Evolutionary conservation across 2,329 filamentous ascomycete species (phyloP).

Genomic region (Fusarium buxicola): DNA sequence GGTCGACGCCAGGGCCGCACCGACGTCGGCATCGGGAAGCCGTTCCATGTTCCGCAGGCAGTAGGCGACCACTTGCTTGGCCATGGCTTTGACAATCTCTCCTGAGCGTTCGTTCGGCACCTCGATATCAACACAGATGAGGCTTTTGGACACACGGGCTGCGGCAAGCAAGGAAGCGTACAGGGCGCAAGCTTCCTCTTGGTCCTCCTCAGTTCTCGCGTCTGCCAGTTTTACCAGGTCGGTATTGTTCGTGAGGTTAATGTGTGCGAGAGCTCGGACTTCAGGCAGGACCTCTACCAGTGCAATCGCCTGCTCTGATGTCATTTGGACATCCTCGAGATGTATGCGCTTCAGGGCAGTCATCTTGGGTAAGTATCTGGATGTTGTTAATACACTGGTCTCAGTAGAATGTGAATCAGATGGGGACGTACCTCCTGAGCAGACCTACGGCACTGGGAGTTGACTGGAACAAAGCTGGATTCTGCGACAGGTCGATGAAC

Average conservation of each 20-base stretch:
- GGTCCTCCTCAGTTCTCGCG: constrained; percentile 79
- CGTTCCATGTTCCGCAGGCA: constrained; percentile 91
- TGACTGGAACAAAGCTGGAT: constrained; percentile 80
- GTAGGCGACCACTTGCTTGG: constrained; percentile 94
- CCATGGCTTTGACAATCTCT: constrained; percentile 90
- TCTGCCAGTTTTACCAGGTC: constrained; percentile 76
- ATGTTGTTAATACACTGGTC: constrained; percentile 13
- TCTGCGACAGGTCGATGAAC: constrained; percentile 94
- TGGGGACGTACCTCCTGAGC: constrained; percentile 74
- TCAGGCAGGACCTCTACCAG: constrained; percentile 92
- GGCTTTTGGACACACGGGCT: constrained; percentile 81
- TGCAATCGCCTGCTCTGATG: constrained; percentile 88
- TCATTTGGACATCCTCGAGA: constrained; percentile 84
- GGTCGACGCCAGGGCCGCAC: constrained; percentile 58
- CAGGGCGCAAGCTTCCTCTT: constrained; percentile 93
- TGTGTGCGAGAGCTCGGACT: constrained; percentile 81
- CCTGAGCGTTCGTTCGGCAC: constrained; percentile 84
- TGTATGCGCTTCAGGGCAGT: constrained; percentile 84
- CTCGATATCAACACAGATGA: constrained; percentile 93
- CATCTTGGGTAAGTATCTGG: constrained; percentile 82
- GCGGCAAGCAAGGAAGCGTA: constrained; percentile 94
- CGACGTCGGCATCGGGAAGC: constrained; percentile 74
- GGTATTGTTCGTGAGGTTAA: constrained; percentile 87
- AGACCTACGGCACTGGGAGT: constrained; percentile 79
- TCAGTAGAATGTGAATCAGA: background rate